Evolutionary conservation across 768 basidiomycete genomes (phyloP), one percentile per base, ranked within the genome.

Genomic region (Lentinula sp.): DNA sequence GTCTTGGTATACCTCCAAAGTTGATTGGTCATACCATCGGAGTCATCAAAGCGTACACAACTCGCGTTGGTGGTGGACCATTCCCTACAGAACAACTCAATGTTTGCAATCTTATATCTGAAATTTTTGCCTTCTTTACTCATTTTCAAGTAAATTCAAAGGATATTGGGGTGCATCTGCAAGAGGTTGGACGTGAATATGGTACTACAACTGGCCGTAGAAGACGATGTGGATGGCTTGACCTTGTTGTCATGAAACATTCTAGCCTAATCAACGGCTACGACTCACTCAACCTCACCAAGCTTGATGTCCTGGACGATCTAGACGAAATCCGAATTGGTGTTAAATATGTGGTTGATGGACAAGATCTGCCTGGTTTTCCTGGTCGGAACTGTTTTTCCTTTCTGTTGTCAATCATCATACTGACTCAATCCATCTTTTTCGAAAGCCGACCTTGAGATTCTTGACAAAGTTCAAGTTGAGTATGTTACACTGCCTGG

Each of bases 31-130:
- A 85, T 52, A 80, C 87, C 28, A 89, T 95, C 65, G 97, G 97
- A 50, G 97, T 99, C 62, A 80, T 98, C 70, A 99, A 98, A 74
- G 97, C 97, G 0, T 99, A 99, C 73, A 98, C 97, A 16, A 98
- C 97, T 1, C 85, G 97, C 31, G 97, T 99, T 23, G 97, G 97
- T n/a, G 93, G 94, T 42, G 97, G 97, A 0, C 97, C 97, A 3
- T 98, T 99, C 82, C 95, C 97, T 7, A 93, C 92, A 0, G 97
- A 99, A 73, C 92, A 94, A 71, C 82, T 97, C 60, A 89, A 95
- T 73, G 90, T 93, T 54, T 61, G 86, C 76, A 8, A 16, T 49
- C 23, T 62, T 21, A 56, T 21, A 16, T 16, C 28, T 21, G 31
- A 21, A 4, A n/a, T 1, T 15, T 37, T 10, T 51, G 15, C 21